These are phyloP conservation scores for Hypoxylon sp. DNA, from an alignment of 2,329 filamentous ascomycete genomes.

Conservation along the genomic window DNA sequence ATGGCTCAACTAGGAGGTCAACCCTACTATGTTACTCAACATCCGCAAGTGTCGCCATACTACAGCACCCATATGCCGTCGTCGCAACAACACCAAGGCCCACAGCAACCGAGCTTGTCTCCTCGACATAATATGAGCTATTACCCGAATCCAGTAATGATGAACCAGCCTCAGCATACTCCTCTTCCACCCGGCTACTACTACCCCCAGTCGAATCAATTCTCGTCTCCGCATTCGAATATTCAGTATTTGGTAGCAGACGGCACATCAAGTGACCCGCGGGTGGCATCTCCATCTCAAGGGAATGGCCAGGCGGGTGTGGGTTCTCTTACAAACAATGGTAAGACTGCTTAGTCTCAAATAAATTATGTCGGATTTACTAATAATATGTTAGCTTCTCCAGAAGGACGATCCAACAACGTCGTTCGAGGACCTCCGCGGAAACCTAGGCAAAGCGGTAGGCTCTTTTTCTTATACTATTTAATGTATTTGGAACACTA, in stretches of 20 bases:
- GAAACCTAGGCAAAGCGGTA: constrained; percentile 74
- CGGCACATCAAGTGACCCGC: constrained; percentile 45
- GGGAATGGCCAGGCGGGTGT: constrained; percentile 41
- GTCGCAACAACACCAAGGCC: constrained; percentile 55
- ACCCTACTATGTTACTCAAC: constrained; percentile 64
- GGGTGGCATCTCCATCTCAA: constrained; percentile 43
- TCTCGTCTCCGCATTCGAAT: constrained; percentile 52
- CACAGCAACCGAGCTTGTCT: constrained; percentile 53
- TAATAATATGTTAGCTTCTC: constrained; percentile 50
- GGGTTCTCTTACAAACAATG: constrained; percentile 42
- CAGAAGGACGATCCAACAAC: constrained; percentile 57
- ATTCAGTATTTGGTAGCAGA: constrained; percentile 56
- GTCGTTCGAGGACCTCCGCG: constrained; percentile 68
- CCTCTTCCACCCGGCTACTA: constrained; percentile 59
- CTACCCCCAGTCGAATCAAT: constrained; percentile 60
- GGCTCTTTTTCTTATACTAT: constrained; percentile 49
- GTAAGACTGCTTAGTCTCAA: constrained; percentile 48
- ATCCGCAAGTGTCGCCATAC: constrained; percentile 61
- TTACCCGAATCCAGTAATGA: constrained; percentile 61
- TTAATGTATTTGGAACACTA: constrained; percentile 36
- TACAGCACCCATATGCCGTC: constrained; percentile 59
- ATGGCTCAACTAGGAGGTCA: constrained; percentile 59
- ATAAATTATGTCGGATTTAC: constrained; percentile 16
- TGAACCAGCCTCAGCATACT: constrained; percentile 59
- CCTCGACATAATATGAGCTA: constrained; percentile 60